Base-by-base conservation (phyloP, 2,329 filamentous ascomycete species). In the Microcyclospora pomicola region DNA sequence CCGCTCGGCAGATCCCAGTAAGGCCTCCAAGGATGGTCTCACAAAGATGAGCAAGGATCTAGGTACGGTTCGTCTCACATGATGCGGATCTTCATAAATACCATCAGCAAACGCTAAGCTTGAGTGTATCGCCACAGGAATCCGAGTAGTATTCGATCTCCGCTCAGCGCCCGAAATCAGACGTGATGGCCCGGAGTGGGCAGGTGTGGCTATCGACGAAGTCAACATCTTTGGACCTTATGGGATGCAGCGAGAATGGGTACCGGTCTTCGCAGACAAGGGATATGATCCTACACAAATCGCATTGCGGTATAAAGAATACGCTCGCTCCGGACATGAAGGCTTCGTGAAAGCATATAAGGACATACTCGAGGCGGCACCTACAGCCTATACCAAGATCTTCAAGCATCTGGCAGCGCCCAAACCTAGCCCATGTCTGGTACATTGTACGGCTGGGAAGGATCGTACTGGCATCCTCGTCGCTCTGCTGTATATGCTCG, bases 401-500 rank as follows among this genome's bases (percentile, higher is more conserved):
- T 64, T 84, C 30, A 54, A 59, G 12, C 72, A 82, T 48, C 61
- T 84, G 56, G 71, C 50, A 45, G 40, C 59, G 35, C 51, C 58
- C 15, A 47, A 60, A 9, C 54, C 63, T 32, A 49, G 60, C 37
- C 73, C 77, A 6, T 59, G 80, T 9, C 62, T 84, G 6, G 63
- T 85, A 6, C 80, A 87, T 52, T 86, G 82, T 57, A 82, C 80
- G 0, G 80, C 78, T 0, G 82, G 82, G 10, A 87, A 87, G 59
- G 82, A 87, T 55, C 68, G 82, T 32, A 86, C 82, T 0, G 82
- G 82, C 2, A 68, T 86, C 4, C 60, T 84, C 33, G 72, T 74
- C 35, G 81, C 78, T 2, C 49, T 87, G 31, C 54, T 86, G 7
- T 64, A 84, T 30, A 61, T 70, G 16, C 64, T 84, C 19, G 75